phyloP scores from a whole-genome alignment of 352 stramenopile genomes.

The Phytophthora kernoviae region DNA sequence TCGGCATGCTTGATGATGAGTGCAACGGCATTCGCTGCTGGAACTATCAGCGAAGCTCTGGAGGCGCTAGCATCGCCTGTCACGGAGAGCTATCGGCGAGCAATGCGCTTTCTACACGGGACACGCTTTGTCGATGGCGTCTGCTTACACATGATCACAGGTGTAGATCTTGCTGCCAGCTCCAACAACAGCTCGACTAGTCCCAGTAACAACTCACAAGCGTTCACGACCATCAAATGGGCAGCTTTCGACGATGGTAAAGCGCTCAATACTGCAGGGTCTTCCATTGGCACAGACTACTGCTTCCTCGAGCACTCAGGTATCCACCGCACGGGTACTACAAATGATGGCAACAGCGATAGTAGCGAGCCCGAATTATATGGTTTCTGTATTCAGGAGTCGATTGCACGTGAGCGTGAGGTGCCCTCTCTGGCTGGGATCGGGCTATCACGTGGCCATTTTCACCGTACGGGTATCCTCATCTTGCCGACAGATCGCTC shows the following conservation, averaged over 20 bases:
- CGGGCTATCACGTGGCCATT: slow-evolving; percentile 54
- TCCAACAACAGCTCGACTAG: slow-evolving; percentile 4
- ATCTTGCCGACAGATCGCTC: slow-evolving; percentile 60
- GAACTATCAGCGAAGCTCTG: slow-evolving; percentile 70
- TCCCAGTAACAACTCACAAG: slow-evolving; percentile 30
- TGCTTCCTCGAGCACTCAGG: slow-evolving; percentile 81
- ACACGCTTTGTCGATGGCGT: slow-evolving; percentile 65
- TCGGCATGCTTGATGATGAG: slow-evolving; percentile 68
- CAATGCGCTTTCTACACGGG: slow-evolving; percentile 71
- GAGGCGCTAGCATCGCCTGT: slow-evolving; percentile 63
- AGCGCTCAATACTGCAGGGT: slow-evolving; percentile 29
- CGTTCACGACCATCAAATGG: slow-evolving; percentile 81
- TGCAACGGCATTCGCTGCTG: slow-evolving; percentile 53
- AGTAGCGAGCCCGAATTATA: slow-evolving; percentile 33
- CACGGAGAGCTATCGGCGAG: slow-evolving; percentile 68
- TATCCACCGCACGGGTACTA: slow-evolving; percentile 28
- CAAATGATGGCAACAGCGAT: neutral
- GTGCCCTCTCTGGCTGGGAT: slow-evolving; percentile 63
- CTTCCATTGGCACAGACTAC: slow-evolving; percentile 61
- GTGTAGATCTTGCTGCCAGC: neutral
- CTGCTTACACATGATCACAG: slow-evolving; percentile 57
- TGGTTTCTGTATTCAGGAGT: slow-evolving; percentile 75
- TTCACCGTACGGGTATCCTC: slow-evolving; percentile 69
- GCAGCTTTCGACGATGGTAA: slow-evolving; percentile 64
- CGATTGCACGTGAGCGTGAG: slow-evolving; percentile 61